Evolutionary conservation across 306 rosid genomes (phyloP), one percentile per base, ranked within the genome.

Genomic region (Lagenaria siceraria): DNA sequence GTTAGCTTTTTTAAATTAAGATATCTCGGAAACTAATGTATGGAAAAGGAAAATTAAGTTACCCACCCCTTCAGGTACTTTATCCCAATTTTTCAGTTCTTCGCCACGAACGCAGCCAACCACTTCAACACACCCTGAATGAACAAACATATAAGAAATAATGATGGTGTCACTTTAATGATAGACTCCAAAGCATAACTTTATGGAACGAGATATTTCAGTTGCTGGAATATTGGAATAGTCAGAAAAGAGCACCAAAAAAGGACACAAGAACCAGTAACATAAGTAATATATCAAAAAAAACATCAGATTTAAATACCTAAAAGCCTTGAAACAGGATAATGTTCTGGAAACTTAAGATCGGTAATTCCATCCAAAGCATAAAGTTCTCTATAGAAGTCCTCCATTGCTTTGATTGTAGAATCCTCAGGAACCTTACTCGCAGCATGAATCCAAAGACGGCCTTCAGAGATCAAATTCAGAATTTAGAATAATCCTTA

Each of bases 361-460:
- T 95, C 88, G 49, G 87, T 81, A 56, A 92, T 74, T 74, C 97
- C 99, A 85, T 95, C 73, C 70, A 89, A 84, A 2, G 92, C 93
- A 84, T 92, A 90, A 77, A 92, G 82, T 80, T 95, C 97, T 75
- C 89, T 68, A 83, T 92, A 92, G 66, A 95, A 95, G 18, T 82
- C 84, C 78, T 92, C 99, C 99, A 92, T 90, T 69, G 99, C 98
- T 81, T 88, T 88, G 83, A 95, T 89, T 11, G 99, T 95, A 17
- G 93, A 85, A 42, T 90, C 97, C 6, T 92, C 98, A 0, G 98
- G 98, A 75, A 92, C 99, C 83, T 92, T 92, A 85, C 98, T 74
- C 1, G 98, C 97, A 35, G 98, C 99, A 79, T 92, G 99, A 89
- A 95, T 92, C 99, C 98, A 92, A 54, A 95, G 85, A 74, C 97